phyloP scores from a whole-genome alignment of 352 stramenopile genomes.

The Phytopythium sindhum region DNA sequence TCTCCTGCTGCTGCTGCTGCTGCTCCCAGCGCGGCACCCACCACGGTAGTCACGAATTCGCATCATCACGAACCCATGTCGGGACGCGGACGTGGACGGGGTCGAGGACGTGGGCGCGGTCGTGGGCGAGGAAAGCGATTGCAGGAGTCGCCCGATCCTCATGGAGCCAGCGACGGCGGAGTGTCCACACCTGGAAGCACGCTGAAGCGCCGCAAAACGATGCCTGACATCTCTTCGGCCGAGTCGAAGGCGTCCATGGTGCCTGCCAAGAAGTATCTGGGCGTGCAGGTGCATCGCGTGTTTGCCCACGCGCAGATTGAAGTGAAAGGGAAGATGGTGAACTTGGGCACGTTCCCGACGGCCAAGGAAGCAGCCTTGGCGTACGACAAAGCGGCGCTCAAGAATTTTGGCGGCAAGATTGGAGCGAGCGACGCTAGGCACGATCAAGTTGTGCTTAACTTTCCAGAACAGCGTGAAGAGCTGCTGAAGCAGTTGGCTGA shows the following conservation, averaged over 20 bases:
- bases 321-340: conserved; percentile 73
- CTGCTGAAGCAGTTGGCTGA: conserved; percentile 60
- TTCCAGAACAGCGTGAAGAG: conserved; percentile 59
- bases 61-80: conserved; percentile 10
- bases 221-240: not conserved
- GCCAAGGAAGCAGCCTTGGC: conserved; percentile 66
- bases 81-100: conserved; percentile 30
- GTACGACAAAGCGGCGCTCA: conserved; percentile 79
- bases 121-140: conserved; percentile 55
- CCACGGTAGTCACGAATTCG: not conserved
- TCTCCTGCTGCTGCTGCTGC: not conserved
- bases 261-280: conserved; percentile 59
- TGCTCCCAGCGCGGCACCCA: not conserved
- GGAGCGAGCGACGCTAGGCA: conserved; percentile 32
- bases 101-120: conserved; percentile 44
- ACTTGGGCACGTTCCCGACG: conserved; percentile 68
- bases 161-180: conserved; percentile 12
- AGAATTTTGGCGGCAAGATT: conserved; percentile 61
- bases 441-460: conserved; percentile 70
- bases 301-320: conserved; percentile 79
- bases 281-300: conserved; percentile 65
- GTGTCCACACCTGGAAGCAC: conserved; percentile 3
- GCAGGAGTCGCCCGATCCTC: conserved; percentile 22
- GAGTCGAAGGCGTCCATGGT: not conserved
- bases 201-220: conserved; percentile 32